Evolutionary conservation across 257 asterid species (phyloP), one percentile per base, ranked within the genome.

Genomic region (Nyctanthes arbortristis): DNA sequence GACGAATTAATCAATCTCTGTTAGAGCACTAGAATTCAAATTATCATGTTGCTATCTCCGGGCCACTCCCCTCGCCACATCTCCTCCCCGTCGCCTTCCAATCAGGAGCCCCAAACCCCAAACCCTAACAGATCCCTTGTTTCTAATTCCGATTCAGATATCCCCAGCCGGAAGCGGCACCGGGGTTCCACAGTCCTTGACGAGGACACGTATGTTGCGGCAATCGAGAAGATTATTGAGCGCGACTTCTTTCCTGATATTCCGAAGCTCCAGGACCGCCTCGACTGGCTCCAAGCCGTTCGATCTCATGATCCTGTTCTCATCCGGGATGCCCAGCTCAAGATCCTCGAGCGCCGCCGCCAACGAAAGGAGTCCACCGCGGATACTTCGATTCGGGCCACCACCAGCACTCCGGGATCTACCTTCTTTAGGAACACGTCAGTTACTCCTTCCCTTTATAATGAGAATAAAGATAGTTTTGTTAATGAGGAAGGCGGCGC

Each of bases 51-150:
- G 80, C 36, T 83, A 24, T 93, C 98, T 0, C 97, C 98, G 0
- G 98, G 98, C 33, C 84, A 87, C 75, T 90, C 97, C 7, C 98
- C 98, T 1, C 98, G 98, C 81, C 96, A 84, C 68, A 84, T 93
- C 65, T 80, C 96, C 31, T 81, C 96, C 20, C 95, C 97, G 2
- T 81, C 84, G 9, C 85, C 81, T 30, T 74, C 93, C 57, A 43
- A 49, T 37, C 43, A 76, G 61, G 11, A 65, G 33, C 40, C 59
- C 62, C 65, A 61, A 40, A 74, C 45, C 63, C 68, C 76, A 35
- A 65, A 45, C 61, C 36, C 74, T 36, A 66, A 71, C 25, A 56
- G 8, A 58, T 58, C 73, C 36, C 29, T 35, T 4, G 71, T 72
- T 78, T 63, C 83, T 10, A 40, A 75, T 54, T 39, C 80, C 30